Percentiles rank a stretch among this genome's conserved stretches.
Evolutionary conservation across 1,284 basidiomycete genomes (phyloP).

Genomic region (Volvariella surrecta): DNA sequence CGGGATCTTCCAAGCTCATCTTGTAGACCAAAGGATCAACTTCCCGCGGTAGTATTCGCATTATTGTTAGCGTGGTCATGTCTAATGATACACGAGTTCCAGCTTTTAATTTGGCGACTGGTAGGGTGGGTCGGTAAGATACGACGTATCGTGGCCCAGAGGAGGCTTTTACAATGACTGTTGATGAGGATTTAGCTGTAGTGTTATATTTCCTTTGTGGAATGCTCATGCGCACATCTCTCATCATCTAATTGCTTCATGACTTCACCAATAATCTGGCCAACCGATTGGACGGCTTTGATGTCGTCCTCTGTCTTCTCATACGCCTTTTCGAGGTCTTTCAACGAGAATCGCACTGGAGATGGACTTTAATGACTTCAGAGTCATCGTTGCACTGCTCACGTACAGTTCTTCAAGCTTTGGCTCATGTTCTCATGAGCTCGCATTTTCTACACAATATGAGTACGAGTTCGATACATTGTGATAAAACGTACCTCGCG

Average conservation of each 20-base stretch:
- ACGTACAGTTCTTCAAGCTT: conserved; percentile 80
- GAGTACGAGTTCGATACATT: not conserved
- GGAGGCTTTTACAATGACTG: conserved; percentile 99
- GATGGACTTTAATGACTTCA: not conserved
- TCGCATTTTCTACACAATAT: conserved; percentile 73
- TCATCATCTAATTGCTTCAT: conserved; percentile 99
- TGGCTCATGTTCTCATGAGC: conserved; percentile 79
- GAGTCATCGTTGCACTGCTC: not conserved
- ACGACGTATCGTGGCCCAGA: conserved; percentile 98
- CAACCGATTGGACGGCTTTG: conserved; percentile 97
- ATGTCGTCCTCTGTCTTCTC: conserved; percentile 99
- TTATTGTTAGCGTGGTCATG: conserved; percentile 99
- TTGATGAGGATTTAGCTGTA: not conserved
- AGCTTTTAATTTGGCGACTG: conserved; percentile 89
- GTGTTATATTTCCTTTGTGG: conserved; percentile 5
- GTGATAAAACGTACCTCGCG: conserved; percentile 39
- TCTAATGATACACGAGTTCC: conserved; percentile 96
- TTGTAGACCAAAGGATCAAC: conserved; percentile 99
- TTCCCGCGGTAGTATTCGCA: conserved; percentile 96
- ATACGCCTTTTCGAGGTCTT: conserved; percentile 83
- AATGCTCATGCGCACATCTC: conserved; percentile 61
- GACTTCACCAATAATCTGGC: conserved; percentile 98
- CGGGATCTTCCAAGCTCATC: conserved; percentile 98
- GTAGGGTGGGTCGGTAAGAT: conserved; percentile 91
- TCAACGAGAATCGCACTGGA: conserved; percentile 75